Percentiles rank a stretch among this genome's conserved stretches.
These are phyloP conservation scores for Umbilicaria muhlenbergii DNA, from an alignment of 495 filamentous ascomycete species.

Conservation along the genomic window DNA sequence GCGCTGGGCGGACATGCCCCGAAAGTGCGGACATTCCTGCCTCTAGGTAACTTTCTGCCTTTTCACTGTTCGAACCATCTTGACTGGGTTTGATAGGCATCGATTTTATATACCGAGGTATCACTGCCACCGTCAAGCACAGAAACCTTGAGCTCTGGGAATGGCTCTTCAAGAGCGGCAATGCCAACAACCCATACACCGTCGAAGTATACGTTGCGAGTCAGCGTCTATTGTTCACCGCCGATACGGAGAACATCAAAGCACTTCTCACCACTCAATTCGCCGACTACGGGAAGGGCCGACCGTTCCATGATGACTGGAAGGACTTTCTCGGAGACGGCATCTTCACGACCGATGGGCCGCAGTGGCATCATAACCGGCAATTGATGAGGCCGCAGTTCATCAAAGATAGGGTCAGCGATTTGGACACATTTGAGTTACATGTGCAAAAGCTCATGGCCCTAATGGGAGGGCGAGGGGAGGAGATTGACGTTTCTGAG, in stretches of 20 bases:
- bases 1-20: neutral
- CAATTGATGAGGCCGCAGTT: constrained; percentile 50
- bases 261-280: constrained; percentile 66
- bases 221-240: constrained; percentile 37
- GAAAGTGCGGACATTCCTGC: constrained; percentile 4
- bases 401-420: constrained; percentile 46
- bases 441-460: constrained; percentile 38
- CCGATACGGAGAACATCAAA: constrained; percentile 52
- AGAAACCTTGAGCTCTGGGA: too few species aligned
- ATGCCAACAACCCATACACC: neutral
- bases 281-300: constrained; percentile 55
- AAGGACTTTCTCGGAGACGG: constrained; percentile 44
- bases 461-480: constrained; percentile 31
- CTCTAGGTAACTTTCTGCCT: constrained; percentile 12
- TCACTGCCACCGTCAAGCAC: too few species aligned
- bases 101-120: constrained; percentile 38
- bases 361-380: constrained; percentile 41
- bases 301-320: constrained; percentile 54
- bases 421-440: constrained; percentile 46
- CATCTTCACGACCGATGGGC: constrained; percentile 48
- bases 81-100: constrained; percentile 30
- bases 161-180: too few species aligned
- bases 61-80: neutral
- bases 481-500: constrained; percentile 23
- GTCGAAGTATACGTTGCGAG: constrained; percentile 26